Conservation (phyloP, 768 basidiomycete genomes). For the Mycena filopes region DNA sequence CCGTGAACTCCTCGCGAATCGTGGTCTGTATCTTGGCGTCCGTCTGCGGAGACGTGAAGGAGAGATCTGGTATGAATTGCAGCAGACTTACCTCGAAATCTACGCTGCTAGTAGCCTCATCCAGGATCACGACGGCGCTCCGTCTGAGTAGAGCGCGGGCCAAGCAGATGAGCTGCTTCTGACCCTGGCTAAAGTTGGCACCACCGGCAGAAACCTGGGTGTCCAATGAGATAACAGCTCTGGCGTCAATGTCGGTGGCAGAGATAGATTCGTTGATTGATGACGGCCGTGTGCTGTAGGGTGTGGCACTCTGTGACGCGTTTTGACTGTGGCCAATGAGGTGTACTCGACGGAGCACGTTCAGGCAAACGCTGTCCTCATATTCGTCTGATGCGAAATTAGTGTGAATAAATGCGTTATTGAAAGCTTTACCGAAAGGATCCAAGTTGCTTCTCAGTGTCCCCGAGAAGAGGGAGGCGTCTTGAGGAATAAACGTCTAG, state of each 20-base stretch:
- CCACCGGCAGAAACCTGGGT: constrained; percentile 88
- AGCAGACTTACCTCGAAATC: constrained; percentile 57
- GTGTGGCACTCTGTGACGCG: constrained; percentile 61
- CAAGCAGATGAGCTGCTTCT: constrained; percentile 88
- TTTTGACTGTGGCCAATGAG: constrained; percentile 67
- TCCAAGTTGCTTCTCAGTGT: constrained; percentile 65
- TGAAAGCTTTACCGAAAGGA: constrained; percentile 48
- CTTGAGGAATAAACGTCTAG: constrained; percentile 37
- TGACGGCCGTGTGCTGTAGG: constrained; percentile 39
- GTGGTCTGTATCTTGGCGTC: constrained; percentile 92
- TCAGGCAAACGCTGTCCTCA: constrained; percentile 79
- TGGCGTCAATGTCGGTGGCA: constrained; percentile 62
- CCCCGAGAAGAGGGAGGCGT: constrained; percentile 69
- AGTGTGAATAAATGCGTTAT: background rate
- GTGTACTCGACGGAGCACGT: constrained; percentile 85
- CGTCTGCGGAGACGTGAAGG: constrained; percentile 48
- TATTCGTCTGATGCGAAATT: constrained; percentile 60
- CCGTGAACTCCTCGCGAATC: constrained; percentile 85
- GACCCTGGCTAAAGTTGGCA: constrained; percentile 92
- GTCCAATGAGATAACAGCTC: constrained; percentile 70
- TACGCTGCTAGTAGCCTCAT: constrained; percentile 90
- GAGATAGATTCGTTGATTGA: constrained; percentile 57
- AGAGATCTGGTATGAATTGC: background rate
- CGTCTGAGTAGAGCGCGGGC: constrained; percentile 80
- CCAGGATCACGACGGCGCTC: constrained; percentile 81